These are phyloP conservation scores for Ophiosphaerella narmari DNA, from an alignment of 2,329 filamentous ascomycete genomes.

Conservation along the genomic window DNA sequence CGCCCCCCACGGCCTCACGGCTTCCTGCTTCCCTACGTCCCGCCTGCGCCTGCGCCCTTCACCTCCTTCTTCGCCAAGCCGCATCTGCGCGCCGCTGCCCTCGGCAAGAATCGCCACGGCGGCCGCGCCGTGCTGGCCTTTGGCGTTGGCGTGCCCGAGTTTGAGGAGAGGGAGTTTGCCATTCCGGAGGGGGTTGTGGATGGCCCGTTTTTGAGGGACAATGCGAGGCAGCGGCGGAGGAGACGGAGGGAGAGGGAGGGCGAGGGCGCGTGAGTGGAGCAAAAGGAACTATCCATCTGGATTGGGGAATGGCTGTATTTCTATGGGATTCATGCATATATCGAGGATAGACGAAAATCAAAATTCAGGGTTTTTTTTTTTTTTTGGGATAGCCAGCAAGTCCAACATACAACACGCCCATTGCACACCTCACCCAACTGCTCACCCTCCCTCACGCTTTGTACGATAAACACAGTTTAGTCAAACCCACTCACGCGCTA, in stretches of 20 bases:
- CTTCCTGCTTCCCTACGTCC: constrained; percentile 33
- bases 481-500: too few relatives aligned
- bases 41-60: constrained; percentile 59
- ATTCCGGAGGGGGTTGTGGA: constrained; percentile 69
- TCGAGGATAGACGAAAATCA: too few relatives aligned
- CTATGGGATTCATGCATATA: too few relatives aligned
- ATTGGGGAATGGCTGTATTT: too few relatives aligned
- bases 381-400: too few relatives aligned
- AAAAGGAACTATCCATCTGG: too few relatives aligned
- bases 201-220: constrained; percentile 55
- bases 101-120: constrained; percentile 72
- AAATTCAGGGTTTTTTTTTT: too few relatives aligned
- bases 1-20: constrained; percentile 39
- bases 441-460: too few relatives aligned
- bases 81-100: constrained; percentile 76
- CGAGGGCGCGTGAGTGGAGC: too few relatives aligned
- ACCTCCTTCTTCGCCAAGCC: constrained; percentile 85
- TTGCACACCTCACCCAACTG: too few relatives aligned
- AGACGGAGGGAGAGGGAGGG: constrained; percentile 57
- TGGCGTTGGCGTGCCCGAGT: constrained; percentile 83
- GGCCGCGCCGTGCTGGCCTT: constrained; percentile 58
- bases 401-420: too few relatives aligned
- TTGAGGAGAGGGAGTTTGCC: constrained; percentile 71
- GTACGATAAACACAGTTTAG: too few relatives aligned
- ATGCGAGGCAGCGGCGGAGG: constrained; percentile 66